Evolutionary conservation across 1,139 yeast genomes (phyloP).

Genomic region (Debaryomyces sp.): DNA sequence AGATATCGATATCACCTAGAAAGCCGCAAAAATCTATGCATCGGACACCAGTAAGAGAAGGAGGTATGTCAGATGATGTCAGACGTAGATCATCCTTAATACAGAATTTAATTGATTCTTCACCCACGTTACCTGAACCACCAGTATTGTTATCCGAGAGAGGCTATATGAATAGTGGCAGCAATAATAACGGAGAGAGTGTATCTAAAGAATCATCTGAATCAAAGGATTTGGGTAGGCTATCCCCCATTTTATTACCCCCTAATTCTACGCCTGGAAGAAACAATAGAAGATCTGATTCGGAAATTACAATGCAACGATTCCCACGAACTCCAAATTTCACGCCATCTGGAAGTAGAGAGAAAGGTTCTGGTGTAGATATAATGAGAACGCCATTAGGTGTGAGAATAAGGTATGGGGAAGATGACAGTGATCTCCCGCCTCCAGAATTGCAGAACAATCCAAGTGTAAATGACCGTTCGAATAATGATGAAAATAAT

Average conservation of each 20-base stretch:
- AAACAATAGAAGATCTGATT: slow-evolving; percentile 14
- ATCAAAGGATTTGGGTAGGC: slow-evolving; percentile 17
- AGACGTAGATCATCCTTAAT: slow-evolving; percentile 44
- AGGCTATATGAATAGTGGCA: slow-evolving; percentile 17
- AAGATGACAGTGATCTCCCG: slow-evolving; percentile 39
- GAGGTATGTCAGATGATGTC: slow-evolving; percentile 18
- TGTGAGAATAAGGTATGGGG: slow-evolving; percentile 23
- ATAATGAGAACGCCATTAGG: slow-evolving; percentile 32
- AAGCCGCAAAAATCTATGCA: slow-evolving; percentile 19
- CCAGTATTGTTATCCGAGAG: slow-evolving; percentile 44
- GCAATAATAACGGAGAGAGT: slow-evolving; percentile 2
- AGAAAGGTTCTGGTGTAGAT: slow-evolving; percentile 16
- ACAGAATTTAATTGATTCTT: slow-evolving; percentile 47
- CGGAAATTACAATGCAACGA: slow-evolving; percentile 37
- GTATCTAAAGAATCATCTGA: slow-evolving; percentile 16
- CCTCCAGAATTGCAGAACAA: slow-evolving; percentile 32
- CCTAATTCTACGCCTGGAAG: slow-evolving; percentile 23
- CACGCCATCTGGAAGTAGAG: slow-evolving; percentile 12
- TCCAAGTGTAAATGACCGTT: slow-evolving; percentile 4
- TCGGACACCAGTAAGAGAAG: slow-evolving; percentile 20
- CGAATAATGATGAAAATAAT: not conserved
- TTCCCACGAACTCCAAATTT: slow-evolving; percentile 56
- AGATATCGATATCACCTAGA: slow-evolving; percentile 39
- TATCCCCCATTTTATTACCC: slow-evolving; percentile 29
- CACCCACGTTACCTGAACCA: slow-evolving; percentile 55